Conservation (phyloP, 345 rosid genomes). For the Brassica nigra region DNA sequence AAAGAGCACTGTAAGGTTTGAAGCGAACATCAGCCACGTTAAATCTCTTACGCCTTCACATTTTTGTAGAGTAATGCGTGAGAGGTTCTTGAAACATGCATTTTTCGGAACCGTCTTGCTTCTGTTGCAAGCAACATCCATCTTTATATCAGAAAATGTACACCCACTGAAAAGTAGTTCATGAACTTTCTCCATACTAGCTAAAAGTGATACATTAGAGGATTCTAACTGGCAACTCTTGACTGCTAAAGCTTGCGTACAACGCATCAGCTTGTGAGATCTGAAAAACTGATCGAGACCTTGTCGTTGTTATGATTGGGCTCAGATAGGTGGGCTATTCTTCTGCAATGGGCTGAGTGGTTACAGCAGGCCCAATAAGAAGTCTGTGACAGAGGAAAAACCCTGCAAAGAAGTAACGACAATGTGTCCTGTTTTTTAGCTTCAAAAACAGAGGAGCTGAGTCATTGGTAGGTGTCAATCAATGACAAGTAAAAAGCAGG, state of each 20-base stretch:
- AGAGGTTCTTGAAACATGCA: neutral
- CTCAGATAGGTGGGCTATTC: too few species aligned
- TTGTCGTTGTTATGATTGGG: too few species aligned
- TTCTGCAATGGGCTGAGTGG: too few species aligned
- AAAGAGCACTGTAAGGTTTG: neutral
- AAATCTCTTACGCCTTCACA: neutral
- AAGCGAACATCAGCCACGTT: constrained; percentile 8
- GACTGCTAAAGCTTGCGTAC: neutral
- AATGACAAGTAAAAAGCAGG: neutral
- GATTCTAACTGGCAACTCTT: neutral
- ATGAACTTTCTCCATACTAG: neutral
- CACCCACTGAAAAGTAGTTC: neutral
- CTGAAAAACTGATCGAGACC: neutral
- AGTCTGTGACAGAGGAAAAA: too few species aligned
- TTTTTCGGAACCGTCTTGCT: neutral
- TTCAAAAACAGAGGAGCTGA: neutral
- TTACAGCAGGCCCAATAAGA: too few species aligned
- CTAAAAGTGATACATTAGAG: neutral
- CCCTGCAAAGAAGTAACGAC: too few species aligned
- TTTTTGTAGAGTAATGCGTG: neutral
- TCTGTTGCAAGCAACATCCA: neutral
- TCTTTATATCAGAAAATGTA: neutral
- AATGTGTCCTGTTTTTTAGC: neutral
- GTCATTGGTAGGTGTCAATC: neutral
- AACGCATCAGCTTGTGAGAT: neutral